Evolutionary conservation across 2,329 filamentous ascomycete genomes (phyloP).

Genomic region (Sarocladium kiliense): DNA sequence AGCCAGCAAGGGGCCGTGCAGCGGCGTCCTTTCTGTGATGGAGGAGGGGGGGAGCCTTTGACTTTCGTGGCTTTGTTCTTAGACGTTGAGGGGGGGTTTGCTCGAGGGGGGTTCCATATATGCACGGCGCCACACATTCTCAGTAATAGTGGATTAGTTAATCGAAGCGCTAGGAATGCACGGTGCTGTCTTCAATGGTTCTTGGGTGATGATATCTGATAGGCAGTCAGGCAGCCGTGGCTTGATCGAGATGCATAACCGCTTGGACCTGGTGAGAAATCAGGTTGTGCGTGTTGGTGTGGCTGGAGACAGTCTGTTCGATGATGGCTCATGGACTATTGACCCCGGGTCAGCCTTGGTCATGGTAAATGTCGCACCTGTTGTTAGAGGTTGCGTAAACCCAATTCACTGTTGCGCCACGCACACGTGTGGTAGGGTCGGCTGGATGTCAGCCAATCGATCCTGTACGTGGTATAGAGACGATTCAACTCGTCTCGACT

Average conservation of each 20-base stretch:
- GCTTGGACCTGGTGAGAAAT: not conserved
- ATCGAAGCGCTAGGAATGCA: conserved; percentile 1
- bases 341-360: not conserved
- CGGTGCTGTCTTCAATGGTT: not conserved
- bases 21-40: not conserved
- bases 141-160: not conserved
- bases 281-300: not conserved
- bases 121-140: not conserved
- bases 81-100: not conserved
- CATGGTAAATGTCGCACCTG: not conserved
- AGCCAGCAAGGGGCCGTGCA: not conserved
- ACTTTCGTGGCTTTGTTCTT: conserved; percentile 3
- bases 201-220: not conserved
- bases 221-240: not conserved
- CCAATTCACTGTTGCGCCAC: not conserved
- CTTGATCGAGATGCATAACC: conserved; percentile 6
- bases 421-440: not conserved
- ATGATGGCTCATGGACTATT: not conserved
- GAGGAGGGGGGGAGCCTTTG: not conserved
- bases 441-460: not conserved
- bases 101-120: not conserved
- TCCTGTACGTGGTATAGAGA: not conserved
- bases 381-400: not conserved
- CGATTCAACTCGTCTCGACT: too few relatives aligned
- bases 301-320: not conserved